These are phyloP conservation scores for Panaeolus cyanescens DNA, from an alignment of 768 basidiomycete genomes.

Conservation along the genomic window DNA sequence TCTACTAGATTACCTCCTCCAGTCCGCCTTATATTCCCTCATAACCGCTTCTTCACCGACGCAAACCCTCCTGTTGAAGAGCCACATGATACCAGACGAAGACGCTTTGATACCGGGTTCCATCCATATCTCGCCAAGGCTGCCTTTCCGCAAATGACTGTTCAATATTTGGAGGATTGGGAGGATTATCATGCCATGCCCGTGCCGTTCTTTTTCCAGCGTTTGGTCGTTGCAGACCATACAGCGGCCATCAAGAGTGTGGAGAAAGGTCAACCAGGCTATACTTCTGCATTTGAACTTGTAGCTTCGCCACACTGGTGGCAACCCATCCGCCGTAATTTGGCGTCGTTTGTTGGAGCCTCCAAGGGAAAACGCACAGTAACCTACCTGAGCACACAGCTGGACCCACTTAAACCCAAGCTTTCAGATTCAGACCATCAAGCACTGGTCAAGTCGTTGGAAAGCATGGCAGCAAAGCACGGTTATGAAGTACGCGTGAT, in stretches of 20 bases:
- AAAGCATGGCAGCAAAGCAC: slow-evolving; percentile 47
- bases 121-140: slow-evolving; percentile 74
- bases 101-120: slow-evolving; percentile 60
- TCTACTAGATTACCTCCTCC: slow-evolving; percentile 62
- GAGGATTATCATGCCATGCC: slow-evolving; percentile 69
- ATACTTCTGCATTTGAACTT: slow-evolving; percentile 45
- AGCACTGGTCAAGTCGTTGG: slow-evolving; percentile 59
- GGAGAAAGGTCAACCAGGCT: slow-evolving; percentile 36
- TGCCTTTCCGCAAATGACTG: slow-evolving; percentile 69
- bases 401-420: slow-evolving; percentile 48
- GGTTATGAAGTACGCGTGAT: slow-evolving; percentile 61
- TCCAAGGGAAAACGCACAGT: slow-evolving; percentile 35
- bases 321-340: slow-evolving; percentile 51
- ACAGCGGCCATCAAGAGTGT: slow-evolving; percentile 52
- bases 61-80: slow-evolving; percentile 35
- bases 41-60: slow-evolving; percentile 62
- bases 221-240: slow-evolving; percentile 76
- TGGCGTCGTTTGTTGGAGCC: slow-evolving; percentile 45
- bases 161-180: slow-evolving; percentile 78
- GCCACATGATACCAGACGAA: slow-evolving; percentile 36
- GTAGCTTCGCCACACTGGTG: slow-evolving; percentile 66
- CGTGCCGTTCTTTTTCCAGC: slow-evolving; percentile 73
- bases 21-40: slow-evolving; percentile 74
- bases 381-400: slow-evolving; percentile 50
- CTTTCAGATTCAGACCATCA: slow-evolving; percentile 59